Evolutionary conservation across 192 early-diverging fungal genomes (phyloP).

Genomic region (Rhizoclosmatium sp.): DNA sequence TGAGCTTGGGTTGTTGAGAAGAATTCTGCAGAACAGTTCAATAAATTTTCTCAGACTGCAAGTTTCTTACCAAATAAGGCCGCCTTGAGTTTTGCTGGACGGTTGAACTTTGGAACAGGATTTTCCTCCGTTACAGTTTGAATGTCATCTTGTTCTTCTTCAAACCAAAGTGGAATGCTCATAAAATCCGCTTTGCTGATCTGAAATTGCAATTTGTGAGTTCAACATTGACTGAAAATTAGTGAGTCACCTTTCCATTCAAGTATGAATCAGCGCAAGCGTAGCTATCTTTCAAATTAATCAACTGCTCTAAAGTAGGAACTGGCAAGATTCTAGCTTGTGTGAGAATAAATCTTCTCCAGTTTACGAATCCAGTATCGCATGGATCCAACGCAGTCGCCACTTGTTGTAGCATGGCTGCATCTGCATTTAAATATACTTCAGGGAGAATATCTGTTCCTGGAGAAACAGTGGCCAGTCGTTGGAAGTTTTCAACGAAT

Average conservation of each 20-base stretch:
- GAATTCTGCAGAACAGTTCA: neutral
- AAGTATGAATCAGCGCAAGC: constrained; percentile 20
- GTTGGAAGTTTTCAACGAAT: constrained; percentile 54
- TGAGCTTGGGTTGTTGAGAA: neutral
- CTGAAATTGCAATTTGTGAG: constrained; percentile 13
- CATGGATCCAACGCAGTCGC: constrained; percentile 54
- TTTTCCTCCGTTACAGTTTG: constrained; percentile 10
- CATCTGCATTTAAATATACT: constrained; percentile 49
- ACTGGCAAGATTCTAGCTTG: constrained; percentile 54
- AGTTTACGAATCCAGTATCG: constrained; percentile 62
- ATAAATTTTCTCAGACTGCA: neutral
- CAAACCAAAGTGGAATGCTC: constrained; percentile 58
- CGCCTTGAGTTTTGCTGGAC: constrained; percentile 56
- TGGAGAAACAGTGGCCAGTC: constrained; percentile 39
- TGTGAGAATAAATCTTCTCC: constrained; percentile 55
- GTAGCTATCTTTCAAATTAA: constrained; percentile 27
- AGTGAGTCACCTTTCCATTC: constrained; percentile 39
- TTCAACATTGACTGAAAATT: neutral
- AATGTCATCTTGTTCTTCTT: constrained; percentile 50
- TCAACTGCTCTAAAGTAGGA: constrained; percentile 39
- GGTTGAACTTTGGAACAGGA: constrained; percentile 49
- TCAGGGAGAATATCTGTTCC: constrained; percentile 60
- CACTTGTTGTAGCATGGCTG: constrained; percentile 55
- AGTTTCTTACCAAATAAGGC: constrained; percentile 52
- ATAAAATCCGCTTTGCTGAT: constrained; percentile 51